A percentile compares a stretch with the other conserved stretches of the same genome.
Conservation (phyloP, 2,329 filamentous ascomycete species). For the Penicillium sp. region DNA sequence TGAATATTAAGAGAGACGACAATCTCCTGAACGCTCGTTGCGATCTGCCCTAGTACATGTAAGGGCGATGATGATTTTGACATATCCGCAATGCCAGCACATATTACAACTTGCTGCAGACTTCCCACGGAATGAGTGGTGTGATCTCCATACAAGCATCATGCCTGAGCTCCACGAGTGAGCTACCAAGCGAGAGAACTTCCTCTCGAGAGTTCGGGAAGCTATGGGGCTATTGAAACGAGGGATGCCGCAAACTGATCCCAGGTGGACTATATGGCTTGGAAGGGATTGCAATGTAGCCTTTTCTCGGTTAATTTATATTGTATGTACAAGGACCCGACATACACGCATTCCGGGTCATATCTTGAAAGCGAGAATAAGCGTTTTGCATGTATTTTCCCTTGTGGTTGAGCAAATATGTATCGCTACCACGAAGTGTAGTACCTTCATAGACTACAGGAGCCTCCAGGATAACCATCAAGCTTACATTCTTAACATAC, state of each 20-base stretch:
- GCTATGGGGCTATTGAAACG: background rate
- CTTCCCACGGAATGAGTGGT: background rate
- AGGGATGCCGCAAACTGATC: background rate
- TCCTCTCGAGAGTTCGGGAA: background rate
- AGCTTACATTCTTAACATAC: no score
- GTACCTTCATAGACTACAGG: no score
- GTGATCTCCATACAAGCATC: background rate
- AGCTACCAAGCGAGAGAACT: background rate
- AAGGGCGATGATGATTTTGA: background rate
- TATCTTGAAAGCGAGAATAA: background rate
- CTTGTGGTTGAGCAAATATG: background rate
- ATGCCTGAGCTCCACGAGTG: background rate
- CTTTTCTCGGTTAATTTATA: background rate
- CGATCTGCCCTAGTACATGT: background rate
- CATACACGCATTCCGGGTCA: background rate
- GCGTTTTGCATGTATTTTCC: background rate
- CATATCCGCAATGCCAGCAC: background rate
- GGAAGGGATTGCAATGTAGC: background rate
- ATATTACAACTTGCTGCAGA: background rate
- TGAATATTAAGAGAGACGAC: background rate
- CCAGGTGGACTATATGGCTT: background rate
- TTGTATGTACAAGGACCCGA: background rate
- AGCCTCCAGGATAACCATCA: no score
- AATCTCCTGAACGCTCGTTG: background rate
- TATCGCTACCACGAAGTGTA: no score